Conservation (phyloP, 2,329 filamentous ascomycete genomes). For the Rutstroemia sp. region DNA sequence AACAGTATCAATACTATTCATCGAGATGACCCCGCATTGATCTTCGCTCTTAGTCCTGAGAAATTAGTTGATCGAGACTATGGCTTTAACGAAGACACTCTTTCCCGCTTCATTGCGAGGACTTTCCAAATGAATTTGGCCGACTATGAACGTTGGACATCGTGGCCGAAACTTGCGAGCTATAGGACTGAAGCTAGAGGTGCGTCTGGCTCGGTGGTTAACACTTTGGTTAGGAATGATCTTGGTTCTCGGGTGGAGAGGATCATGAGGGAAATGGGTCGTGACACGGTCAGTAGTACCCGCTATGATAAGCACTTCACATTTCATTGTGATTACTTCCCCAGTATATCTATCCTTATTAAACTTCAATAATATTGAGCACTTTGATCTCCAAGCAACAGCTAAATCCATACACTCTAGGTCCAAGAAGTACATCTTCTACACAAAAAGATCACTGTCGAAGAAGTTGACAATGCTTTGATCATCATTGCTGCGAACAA, state of each 20-base stretch:
- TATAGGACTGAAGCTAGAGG: neutral
- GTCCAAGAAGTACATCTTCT: neutral
- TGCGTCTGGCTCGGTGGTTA: neutral
- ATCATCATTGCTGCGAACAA: constrained; percentile 59
- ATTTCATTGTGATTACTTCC: neutral
- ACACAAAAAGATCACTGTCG: constrained; percentile 46
- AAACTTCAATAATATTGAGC: neutral
- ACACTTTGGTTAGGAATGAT: neutral
- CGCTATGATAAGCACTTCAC: neutral
- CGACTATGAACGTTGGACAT: neutral
- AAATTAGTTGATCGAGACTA: constrained; percentile 73
- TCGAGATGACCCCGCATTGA: neutral
- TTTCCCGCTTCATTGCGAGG: constrained; percentile 62
- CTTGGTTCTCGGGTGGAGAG: constrained; percentile 1
- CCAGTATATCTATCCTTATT: neutral
- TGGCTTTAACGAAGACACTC: constrained; percentile 50
- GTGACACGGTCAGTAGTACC: neutral
- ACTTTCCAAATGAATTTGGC: neutral
- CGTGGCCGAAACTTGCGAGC: neutral
- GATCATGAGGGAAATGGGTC: constrained; percentile 16
- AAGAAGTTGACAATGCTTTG: constrained; percentile 64
- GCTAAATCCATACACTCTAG: neutral
- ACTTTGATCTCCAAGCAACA: neutral
- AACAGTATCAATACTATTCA: constrained; percentile 42
- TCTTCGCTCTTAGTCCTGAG: constrained; percentile 29